A percentile compares a stretch with the other conserved stretches of the same genome.
Conservation (phyloP, 2,329 filamentous ascomycete species). For the Lachnellula occidentalis region DNA sequence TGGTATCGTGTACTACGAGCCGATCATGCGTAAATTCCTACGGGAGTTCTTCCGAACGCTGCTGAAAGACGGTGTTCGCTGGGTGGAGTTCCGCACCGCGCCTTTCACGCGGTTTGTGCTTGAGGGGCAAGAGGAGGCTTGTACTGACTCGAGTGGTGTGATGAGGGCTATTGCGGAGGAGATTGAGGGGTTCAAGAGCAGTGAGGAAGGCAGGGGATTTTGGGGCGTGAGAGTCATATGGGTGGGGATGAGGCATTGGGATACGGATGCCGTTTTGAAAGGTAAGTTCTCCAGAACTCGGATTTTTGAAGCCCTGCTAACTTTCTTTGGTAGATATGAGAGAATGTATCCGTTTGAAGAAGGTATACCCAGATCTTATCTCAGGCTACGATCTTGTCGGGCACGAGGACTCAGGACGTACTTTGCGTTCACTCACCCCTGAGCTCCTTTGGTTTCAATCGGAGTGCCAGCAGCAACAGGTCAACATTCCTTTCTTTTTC, state of each 20-base stretch:
- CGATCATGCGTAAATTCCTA: constrained; percentile 74
- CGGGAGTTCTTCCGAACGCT: constrained; percentile 63
- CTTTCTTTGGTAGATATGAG: constrained; percentile 59
- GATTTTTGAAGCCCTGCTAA: not conserved
- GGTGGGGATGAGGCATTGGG: constrained; percentile 61
- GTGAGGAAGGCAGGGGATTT: constrained; percentile 63
- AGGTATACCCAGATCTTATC: constrained; percentile 68
- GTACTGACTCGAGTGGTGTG: constrained; percentile 39
- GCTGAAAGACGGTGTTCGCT: constrained; percentile 70
- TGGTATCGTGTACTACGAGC: constrained; percentile 78
- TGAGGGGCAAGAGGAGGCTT: constrained; percentile 56
- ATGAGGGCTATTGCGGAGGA: constrained; percentile 70
- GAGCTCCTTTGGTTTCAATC: constrained; percentile 88
- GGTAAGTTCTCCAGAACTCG: constrained; percentile 31
- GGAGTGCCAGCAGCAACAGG: constrained; percentile 63
- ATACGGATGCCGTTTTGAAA: constrained; percentile 59
- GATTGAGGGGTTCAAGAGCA: constrained; percentile 63
- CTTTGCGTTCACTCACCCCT: constrained; percentile 68
- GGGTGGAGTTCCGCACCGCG: constrained; percentile 68
- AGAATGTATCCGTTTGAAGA: constrained; percentile 73
- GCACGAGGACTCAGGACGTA: constrained; percentile 71
- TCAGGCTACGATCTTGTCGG: constrained; percentile 85
- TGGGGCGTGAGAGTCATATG: constrained; percentile 80
- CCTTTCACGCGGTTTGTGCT: constrained; percentile 59
- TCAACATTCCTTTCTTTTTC: constrained; percentile 88